These are phyloP conservation scores for Keithomyces neogunnii DNA, from an alignment of 2,329 filamentous ascomycete genomes.

Conservation along the genomic window DNA sequence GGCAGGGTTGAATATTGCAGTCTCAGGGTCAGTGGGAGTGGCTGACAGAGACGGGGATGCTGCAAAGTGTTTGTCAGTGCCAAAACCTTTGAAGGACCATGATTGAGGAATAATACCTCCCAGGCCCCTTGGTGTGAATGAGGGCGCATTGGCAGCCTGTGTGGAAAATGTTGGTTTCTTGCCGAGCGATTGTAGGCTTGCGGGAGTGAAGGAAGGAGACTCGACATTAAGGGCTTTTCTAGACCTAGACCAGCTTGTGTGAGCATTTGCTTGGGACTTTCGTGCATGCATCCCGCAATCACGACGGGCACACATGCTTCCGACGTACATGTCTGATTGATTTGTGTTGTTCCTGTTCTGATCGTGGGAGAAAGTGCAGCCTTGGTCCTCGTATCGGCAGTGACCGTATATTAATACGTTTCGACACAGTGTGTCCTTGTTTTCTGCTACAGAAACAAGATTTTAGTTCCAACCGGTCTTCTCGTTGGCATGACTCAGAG, in stretches of 20 bases:
- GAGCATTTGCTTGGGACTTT: conserved; percentile 1
- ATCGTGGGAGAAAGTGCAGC: conserved; percentile 87
- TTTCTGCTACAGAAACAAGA: conserved; percentile 40
- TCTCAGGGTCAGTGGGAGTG: conserved; percentile 33
- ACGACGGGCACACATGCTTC: background rate
- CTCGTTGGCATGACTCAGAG: background rate
- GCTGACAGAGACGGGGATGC: conserved; percentile 26
- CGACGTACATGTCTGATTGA: conserved; percentile 42
- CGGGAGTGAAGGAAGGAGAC: conserved; percentile 87
- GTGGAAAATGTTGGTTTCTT: conserved; percentile 78
- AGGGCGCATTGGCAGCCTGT: conserved; percentile 80
- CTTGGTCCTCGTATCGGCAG: conserved; percentile 85
- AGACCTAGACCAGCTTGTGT: conserved; percentile 23
- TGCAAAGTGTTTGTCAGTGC: background rate
- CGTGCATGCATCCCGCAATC: background rate
- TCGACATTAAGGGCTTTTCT: conserved; percentile 90
- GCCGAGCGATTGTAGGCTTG: conserved; percentile 32
- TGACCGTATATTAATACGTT: conserved; percentile 92
- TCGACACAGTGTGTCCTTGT: conserved; percentile 84
- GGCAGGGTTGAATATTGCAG: conserved; percentile 45
- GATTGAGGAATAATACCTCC: conserved; percentile 25
- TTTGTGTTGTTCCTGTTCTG: conserved; percentile 46
- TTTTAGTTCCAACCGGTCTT: too few relatives aligned
- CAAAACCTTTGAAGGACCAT: conserved; percentile 8
- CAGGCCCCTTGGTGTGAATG: conserved; percentile 66